Conservation (phyloP, 169 alveolate genomes). For the Plasmodium blacklocki region DNA sequence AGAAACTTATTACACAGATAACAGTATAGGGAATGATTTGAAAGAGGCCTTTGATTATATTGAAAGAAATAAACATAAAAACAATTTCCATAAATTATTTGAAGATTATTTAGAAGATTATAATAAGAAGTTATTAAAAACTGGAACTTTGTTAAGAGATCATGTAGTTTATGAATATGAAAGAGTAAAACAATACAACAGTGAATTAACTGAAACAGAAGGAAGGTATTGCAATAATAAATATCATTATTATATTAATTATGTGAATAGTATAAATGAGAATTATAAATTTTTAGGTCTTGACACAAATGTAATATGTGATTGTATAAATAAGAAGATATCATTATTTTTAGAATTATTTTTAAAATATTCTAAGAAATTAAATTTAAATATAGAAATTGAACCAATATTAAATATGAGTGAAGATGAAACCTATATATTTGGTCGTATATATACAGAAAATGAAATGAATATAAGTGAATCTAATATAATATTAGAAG, state of each 20-base stretch:
- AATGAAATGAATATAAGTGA: slow-evolving; percentile 72
- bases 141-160: slow-evolving; percentile 45
- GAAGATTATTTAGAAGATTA: slow-evolving; percentile 74
- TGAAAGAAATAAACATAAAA: slow-evolving; percentile 58
- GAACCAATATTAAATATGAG: slow-evolving; percentile 67
- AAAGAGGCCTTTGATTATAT: slow-evolving; percentile 60
- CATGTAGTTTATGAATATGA: slow-evolving; percentile 66
- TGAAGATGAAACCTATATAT: slow-evolving; percentile 65
- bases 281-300: slow-evolving; percentile 69
- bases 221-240: slow-evolving; percentile 69
- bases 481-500: slow-evolving; percentile 73
- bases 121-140: slow-evolving; percentile 45
- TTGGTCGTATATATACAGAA: slow-evolving; percentile 74
- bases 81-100: slow-evolving; percentile 61
- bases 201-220: slow-evolving; percentile 28
- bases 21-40: slow-evolving; percentile 56
- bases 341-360: slow-evolving; percentile 64
- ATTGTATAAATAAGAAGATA: slow-evolving; percentile 57
- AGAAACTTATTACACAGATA: slow-evolving; percentile 71
- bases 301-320: slow-evolving; percentile 59
- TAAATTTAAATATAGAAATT: slow-evolving; percentile 68
- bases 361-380: slow-evolving; percentile 36
- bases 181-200: slow-evolving; percentile 40
- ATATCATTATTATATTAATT: slow-evolving; percentile 46
- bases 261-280: slow-evolving; percentile 43